Conservation (phyloP, 169 alveolate species). For the Eimeria maxima region DNA sequence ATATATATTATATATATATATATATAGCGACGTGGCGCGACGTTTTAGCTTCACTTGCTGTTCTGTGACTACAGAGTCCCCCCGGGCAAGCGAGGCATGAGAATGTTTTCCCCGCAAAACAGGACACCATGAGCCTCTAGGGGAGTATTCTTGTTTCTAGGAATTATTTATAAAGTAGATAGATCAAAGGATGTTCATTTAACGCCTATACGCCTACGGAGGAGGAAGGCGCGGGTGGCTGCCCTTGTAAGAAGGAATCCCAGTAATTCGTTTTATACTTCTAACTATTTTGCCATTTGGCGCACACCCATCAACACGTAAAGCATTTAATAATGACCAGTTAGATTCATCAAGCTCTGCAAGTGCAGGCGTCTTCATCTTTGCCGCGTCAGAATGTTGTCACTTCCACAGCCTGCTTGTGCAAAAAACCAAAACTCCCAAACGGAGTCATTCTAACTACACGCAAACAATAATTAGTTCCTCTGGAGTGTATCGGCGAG, state of each 20-base stretch:
- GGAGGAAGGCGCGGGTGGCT: background rate
- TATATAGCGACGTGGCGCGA: background rate
- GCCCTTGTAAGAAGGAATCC: background rate
- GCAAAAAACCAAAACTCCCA: no score
- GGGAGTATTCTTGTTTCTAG: background rate
- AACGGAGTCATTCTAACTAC: background rate
- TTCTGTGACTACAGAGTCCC: background rate
- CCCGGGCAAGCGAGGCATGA: constrained; percentile 10
- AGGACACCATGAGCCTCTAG: background rate
- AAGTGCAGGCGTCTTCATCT: background rate
- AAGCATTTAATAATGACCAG: background rate
- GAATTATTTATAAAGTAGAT: background rate
- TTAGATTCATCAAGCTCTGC: background rate
- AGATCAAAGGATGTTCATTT: background rate
- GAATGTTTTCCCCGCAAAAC: background rate
- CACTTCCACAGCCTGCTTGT: background rate
- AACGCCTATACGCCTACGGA: background rate
- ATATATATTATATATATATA: no score
- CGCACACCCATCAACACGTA: background rate
- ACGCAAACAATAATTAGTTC: background rate
- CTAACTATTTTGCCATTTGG: background rate
- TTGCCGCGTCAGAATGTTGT: background rate
- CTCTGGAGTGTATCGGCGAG: background rate
- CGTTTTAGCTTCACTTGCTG: background rate
- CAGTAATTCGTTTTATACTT: background rate